phyloP scores from a whole-genome alignment of 208 protist genomes.

The Acanthamoeba quina region DNA sequence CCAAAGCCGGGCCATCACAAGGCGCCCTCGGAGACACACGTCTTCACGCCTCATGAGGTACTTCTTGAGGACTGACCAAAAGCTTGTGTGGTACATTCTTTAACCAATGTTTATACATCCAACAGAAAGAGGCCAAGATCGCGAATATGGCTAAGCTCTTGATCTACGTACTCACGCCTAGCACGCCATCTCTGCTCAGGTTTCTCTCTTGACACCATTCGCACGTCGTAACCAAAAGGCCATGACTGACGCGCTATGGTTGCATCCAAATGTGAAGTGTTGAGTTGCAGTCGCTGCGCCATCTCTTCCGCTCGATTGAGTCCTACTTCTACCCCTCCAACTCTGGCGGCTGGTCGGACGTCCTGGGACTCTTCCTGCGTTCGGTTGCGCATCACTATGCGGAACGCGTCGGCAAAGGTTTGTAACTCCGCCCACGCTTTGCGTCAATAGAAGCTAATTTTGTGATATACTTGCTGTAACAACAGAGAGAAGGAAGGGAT shows the following conservation, averaged over 20 bases:
- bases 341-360: conserved; percentile 37
- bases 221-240: neutral
- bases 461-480: neutral
- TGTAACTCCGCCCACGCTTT: neutral
- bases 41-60: conserved; percentile 50
- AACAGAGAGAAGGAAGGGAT: neutral
- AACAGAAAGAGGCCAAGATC: conserved; percentile 23
- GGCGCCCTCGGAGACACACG: neutral
- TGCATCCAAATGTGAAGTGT: neutral
- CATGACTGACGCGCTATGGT: neutral
- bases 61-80: neutral
- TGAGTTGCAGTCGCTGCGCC: neutral
- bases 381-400: neutral
- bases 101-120: neutral
- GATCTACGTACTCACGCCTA: conserved; percentile 16
- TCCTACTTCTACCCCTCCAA: conserved; percentile 66
- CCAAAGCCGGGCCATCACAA: conserved; percentile 1
- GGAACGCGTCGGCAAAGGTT: conserved; percentile 50
- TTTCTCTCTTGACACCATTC: neutral
- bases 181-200: neutral
- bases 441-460: neutral
- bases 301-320: conserved; percentile 36
- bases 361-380: conserved; percentile 1
- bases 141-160: conserved; percentile 25
- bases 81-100: neutral